Evolutionary conservation across 371 early-diverging fungal genomes (phyloP), one percentile per base, ranked within the genome.

Genomic region (Amoeboaphelidium protococcarum): DNA sequence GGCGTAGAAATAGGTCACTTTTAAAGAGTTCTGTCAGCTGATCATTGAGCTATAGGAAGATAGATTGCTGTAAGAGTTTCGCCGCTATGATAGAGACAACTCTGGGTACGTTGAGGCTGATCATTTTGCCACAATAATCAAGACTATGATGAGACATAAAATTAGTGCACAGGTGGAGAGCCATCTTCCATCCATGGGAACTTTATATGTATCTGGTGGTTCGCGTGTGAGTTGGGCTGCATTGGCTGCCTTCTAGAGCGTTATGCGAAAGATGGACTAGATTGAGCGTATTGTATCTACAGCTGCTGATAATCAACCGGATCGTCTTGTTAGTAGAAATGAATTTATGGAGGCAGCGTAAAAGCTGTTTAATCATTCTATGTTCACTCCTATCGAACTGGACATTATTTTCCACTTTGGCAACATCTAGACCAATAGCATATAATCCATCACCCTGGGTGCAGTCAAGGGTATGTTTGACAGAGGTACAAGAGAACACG

Each of bases 381-480:
- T 73, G 27, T 69, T 80, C 47, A 74, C 80, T 1, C 84, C 87
- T 21, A 68, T 86, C 68, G 87, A 86, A 55, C 73, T 76, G 31
- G 74, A 76, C 53, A 68, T 82, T 22, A 65, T 83, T 42, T 82
- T 82, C 59, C 76, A 77, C 42, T 72, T 83, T 54, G 80, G 80
- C 26, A 68, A 72, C 40, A n/a, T 16, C 40, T 40, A 16, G 16
- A 16, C n/a, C 16, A 16, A n/a, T n/a, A 16, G 40, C 16, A 16
- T 40, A 16, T 40, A 16, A n/a, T 16, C 40, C 40, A 37, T 54
- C 2, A 26, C 49, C 41, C 41, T 54, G 16, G 45, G 10, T 2
- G 46, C 54, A 3, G 42, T 54, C 25, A 44, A 54, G 42, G 42
- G 54, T 23, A 27, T 48, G 40, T 48, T 49, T n/a, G n/a, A n/a